Evolutionary conservation across 148 eudicot genomes (phyloP), one percentile per base, ranked within the genome.

Genomic region (Fagopyrum esculentum): DNA sequence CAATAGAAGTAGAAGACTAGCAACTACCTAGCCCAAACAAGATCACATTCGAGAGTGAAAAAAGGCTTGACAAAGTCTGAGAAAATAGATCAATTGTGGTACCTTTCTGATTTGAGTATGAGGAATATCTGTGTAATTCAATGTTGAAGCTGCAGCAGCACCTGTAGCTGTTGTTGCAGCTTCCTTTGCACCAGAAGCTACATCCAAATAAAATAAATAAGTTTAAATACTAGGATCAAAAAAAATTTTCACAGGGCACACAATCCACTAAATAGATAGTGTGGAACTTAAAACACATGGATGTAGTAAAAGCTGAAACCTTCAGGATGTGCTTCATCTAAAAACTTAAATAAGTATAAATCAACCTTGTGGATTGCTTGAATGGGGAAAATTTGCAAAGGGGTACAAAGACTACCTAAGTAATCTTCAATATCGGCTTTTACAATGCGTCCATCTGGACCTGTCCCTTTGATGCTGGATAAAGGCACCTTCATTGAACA

Each of bases 391-490:
- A 48, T 7, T 19, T 22, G 12, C 64, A 59, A 22, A 59, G 35
- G 40, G 64, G 12, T 59, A 26, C 7, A 10, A 22, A 7, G 22
- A 6, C 26, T 92, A 95, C 98, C 98, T 76, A 95, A 84, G 80
- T 84, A 95, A 77, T 92, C 97, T 81, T 92, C 98, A 77, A 95
- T 84, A 76, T 95, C 98, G 78, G 97, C 98, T 85, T 95, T 95
- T 75, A 95, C 86, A 76, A 95, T 90, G 74, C 87, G 84, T 49
- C 96, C 96, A 81, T 95, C 96, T 81, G 92, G 96, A 80, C 97
- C 98, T 45, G 98, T 92, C 79, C 98, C 98, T 84, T 92, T 95
- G 80, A 95, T 82, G 81, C 85, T 92, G 77, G 97, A 85, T 75
- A 95, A 85, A 81, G 96, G 63, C 57, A 95, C 86, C 98, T 95